phyloP scores from a whole-genome alignment of 1,284 basidiomycete genomes.

The Phylloporus sp. region DNA sequence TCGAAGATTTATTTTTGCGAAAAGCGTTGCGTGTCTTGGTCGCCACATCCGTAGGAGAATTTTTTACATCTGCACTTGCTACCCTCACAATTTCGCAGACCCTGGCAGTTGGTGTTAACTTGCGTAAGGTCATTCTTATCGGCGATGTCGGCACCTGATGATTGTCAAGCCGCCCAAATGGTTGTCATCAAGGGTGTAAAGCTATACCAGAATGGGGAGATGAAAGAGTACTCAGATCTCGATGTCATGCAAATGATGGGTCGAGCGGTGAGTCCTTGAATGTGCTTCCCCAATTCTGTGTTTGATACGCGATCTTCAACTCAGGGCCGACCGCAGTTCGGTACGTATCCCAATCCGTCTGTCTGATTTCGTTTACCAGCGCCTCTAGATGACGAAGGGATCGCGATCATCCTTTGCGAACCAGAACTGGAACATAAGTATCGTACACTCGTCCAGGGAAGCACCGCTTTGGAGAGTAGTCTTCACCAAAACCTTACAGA shows the following conservation, averaged over 20 bases:
- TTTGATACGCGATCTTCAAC: background rate
- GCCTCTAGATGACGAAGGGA: slow-evolving; percentile 69
- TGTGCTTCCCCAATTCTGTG: background rate
- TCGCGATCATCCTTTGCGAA: slow-evolving; percentile 83
- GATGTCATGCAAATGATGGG: slow-evolving; percentile 89
- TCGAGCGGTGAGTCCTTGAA: slow-evolving; percentile 66
- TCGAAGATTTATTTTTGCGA: slow-evolving; percentile 73
- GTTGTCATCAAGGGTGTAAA: slow-evolving; percentile 86
- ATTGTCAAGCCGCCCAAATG: slow-evolving; percentile 67
- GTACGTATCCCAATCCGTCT: slow-evolving; percentile 40
- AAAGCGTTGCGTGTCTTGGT: slow-evolving; percentile 70
- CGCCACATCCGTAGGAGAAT: slow-evolving; percentile 66
- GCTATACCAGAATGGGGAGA: slow-evolving; percentile 64
- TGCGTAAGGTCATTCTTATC: slow-evolving; percentile 55
- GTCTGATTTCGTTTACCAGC: slow-evolving; percentile 11
- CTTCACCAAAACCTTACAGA: slow-evolving; percentile 85
- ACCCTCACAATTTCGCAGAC: slow-evolving; percentile 52
- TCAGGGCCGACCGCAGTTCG: slow-evolving; percentile 93
- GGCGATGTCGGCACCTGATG: slow-evolving; percentile 1
- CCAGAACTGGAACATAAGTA: slow-evolving; percentile 75
- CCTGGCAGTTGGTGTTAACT: slow-evolving; percentile 86
- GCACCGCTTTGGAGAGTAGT: slow-evolving; percentile 81
- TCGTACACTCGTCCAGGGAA: slow-evolving; percentile 62
- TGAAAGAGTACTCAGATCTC: slow-evolving; percentile 79
- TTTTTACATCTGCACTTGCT: slow-evolving; percentile 2